Base-by-base conservation (phyloP, 1,284 basidiomycete species). In the Mycosarcoma maydis region DNA sequence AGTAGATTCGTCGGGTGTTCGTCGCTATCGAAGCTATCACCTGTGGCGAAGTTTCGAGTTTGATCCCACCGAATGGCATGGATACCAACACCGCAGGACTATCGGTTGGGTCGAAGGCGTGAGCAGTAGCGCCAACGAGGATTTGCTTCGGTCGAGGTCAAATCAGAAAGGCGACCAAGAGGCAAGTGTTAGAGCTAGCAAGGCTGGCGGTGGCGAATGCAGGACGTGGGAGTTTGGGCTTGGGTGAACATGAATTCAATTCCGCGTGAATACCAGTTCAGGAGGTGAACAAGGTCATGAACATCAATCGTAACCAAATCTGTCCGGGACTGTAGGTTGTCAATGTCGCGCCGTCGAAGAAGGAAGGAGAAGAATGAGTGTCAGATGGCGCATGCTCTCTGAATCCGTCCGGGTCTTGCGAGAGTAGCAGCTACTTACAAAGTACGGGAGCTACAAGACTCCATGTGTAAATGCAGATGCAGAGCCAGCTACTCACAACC, bases 1-100 rank as follows among this genome's bases (percentile, higher is more conserved):
- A 4, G 38, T 29, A 56, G 79, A 83, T 3, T 85, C 83, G 29
- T 82, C 83, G 22, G 82, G 83, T 11, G 82, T 84, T 9, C 91
- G 90, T 78, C 90, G 91, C 4, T 84, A 83, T n/a, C 22, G 61
- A 14, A 65, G 55, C 10, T 97, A 91, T 78, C 86, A 83, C 3
- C 85, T 92, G 5, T 83, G 94, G 42, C 86, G 92, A 22, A 94
- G 92, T 1, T 97, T 95, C 81, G 85, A 84, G 22, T 98, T 98
- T 76, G 84, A 88, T 40, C 86, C 91, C 23, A 82, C 81, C 13
- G 77, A 84, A 0, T 98, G 92, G 88, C 86, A 86, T 43, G 92
- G 91, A 0, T 98, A 97, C 76, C 89, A 89, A 69, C 94, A 98
- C 83, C 85, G 92, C 11, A 90, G 95, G 86, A 97, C 94, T 1